A percentile compares a stretch with the other conserved stretches of the same genome.
Evolutionary conservation across 768 basidiomycete species (phyloP).

Genomic region (Dacryopinax primogenitus): DNA sequence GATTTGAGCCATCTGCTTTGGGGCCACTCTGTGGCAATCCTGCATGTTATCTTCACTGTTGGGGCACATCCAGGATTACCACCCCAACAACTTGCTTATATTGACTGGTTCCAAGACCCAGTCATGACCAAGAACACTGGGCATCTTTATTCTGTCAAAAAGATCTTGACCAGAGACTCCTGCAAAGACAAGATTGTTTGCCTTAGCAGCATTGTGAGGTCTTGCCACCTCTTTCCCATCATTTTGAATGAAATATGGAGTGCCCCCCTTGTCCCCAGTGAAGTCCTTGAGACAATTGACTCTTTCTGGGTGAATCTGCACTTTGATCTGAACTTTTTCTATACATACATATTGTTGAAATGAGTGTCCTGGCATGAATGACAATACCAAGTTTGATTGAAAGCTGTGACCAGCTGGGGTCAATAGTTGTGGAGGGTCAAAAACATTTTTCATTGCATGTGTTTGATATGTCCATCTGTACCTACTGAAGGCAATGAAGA

Average conservation of each 20-base stretch:
- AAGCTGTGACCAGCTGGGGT: too few species aligned
- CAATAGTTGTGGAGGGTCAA: too few species aligned
- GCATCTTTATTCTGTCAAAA: neutral
- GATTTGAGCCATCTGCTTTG: neutral
- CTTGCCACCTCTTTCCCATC: neutral
- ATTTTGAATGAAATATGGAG: neutral
- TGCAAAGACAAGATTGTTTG: neutral
- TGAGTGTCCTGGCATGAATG: too few species aligned
- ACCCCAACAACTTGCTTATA: slow-evolving; percentile 19
- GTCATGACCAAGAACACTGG: neutral
- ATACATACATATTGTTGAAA: neutral
- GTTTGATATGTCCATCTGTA: too few species aligned
- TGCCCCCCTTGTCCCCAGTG: neutral
- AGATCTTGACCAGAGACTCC: neutral
- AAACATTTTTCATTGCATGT: too few species aligned
- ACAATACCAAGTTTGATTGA: too few species aligned
- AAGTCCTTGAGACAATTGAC: neutral
- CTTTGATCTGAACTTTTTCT: neutral
- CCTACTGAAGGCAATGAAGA: too few species aligned
- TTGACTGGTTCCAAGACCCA: slow-evolving; percentile 21
- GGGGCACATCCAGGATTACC: slow-evolving; percentile 12
- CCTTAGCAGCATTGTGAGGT: neutral
- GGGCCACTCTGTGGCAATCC: neutral
- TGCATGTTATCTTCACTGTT: slow-evolving; percentile 15
- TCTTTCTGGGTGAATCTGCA: neutral